phyloP scores from a whole-genome alignment of 306 rosid species.

The Calophaca sinica region DNA sequence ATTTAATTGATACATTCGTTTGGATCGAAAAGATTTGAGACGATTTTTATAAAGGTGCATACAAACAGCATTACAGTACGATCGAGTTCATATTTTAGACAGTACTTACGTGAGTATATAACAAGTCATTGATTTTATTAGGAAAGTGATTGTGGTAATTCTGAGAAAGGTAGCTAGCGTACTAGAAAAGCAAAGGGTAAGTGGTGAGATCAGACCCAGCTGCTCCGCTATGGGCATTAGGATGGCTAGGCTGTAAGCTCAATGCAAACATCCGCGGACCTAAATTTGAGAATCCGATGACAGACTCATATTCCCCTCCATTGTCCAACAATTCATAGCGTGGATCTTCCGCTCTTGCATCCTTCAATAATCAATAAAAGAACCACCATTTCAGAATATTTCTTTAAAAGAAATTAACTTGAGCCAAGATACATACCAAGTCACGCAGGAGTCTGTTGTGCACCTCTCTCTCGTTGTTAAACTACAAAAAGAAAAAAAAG shows the following conservation, averaged over 20 bases:
- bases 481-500: no score
- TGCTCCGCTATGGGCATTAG: conserved; percentile 51
- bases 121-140: conserved; percentile 26
- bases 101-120: background rate
- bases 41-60: background rate
- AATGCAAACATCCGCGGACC: conserved; percentile 72
- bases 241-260: conserved; percentile 61
- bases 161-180: background rate
- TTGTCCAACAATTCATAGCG: conserved; percentile 66
- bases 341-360: conserved; percentile 66
- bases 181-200: conserved; percentile 67
- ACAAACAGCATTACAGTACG: background rate
- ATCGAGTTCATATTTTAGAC: conserved; percentile 1
- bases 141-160: conserved; percentile 19
- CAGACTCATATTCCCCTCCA: conserved; percentile 61
- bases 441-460: conserved; percentile 60
- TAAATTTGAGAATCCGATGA: conserved; percentile 64
- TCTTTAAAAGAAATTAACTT: no score
- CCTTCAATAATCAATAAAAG: conserved; percentile 46
- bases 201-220: conserved; percentile 68
- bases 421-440: conserved; percentile 51
- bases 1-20: conserved; percentile 13
- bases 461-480: conserved; percentile 55
- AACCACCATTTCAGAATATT: conserved; percentile 10
- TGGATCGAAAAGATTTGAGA: background rate